phyloP scores from a whole-genome alignment of 1,139 yeast genomes.

The Protomyces macrosporus region DNA sequence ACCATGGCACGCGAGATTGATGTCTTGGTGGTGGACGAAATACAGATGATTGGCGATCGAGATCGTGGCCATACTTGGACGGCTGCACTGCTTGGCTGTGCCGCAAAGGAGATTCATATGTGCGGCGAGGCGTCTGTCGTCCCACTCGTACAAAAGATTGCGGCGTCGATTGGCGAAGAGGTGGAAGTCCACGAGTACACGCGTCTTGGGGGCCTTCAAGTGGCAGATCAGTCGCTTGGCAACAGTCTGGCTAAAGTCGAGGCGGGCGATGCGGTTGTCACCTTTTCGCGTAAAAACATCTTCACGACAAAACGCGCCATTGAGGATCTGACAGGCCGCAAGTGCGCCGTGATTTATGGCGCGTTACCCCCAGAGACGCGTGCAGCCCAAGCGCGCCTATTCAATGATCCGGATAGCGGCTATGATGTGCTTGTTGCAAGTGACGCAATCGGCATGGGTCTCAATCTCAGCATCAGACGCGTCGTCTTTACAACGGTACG shows the following conservation, averaged over 20 bases:
- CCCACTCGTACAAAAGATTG: constrained; percentile 55
- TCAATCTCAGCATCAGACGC: constrained; percentile 68
- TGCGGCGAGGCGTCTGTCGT: constrained; percentile 91
- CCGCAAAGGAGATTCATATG: constrained; percentile 77
- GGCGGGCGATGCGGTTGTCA: constrained; percentile 84
- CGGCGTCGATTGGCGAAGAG: constrained; percentile 70
- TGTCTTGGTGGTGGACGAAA: constrained; percentile 88
- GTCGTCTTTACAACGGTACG: constrained; percentile 62
- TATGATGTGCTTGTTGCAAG: constrained; percentile 84
- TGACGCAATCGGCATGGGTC: constrained; percentile 98
- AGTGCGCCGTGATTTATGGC: constrained; percentile 89
- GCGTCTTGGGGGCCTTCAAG: constrained; percentile 66
- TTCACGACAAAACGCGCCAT: constrained; percentile 60
- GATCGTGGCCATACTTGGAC: constrained; percentile 94
- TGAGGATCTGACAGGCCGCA: constrained; percentile 55
- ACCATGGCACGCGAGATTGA: constrained; percentile 65
- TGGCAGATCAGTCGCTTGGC: constrained; percentile 45
- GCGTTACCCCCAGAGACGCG: constrained; percentile 95
- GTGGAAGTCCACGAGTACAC: constrained; percentile 62
- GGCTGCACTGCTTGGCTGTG: constrained; percentile 77
- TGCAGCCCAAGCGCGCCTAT: constrained; percentile 70
- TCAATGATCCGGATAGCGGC: constrained; percentile 59
- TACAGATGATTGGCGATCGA: constrained; percentile 84
- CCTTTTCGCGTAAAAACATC: constrained; percentile 71
- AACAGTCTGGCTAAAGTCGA: constrained; percentile 39